A percentile compares a stretch with the other conserved stretches of the same genome.
phyloP scores from a whole-genome alignment of 352 stramenopile genomes.

The Phytophthora citrophthora region DNA sequence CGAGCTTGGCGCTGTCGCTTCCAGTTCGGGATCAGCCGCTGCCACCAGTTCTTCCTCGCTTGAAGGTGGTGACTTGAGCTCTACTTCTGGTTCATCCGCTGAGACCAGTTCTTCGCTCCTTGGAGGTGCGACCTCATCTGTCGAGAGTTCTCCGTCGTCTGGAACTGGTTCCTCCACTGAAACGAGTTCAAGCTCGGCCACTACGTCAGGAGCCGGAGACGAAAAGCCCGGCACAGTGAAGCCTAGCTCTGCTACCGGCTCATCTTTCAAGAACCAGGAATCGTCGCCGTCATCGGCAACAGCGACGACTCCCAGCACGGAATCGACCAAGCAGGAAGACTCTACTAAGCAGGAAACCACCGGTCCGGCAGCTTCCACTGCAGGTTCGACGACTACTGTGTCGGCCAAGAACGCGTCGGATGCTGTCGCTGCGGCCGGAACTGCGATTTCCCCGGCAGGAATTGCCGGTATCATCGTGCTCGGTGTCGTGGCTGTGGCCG shows the following conservation, averaged over 20 bases:
- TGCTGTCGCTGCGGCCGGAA: conserved; percentile 5
- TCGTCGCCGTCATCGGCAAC: conserved; percentile 22
- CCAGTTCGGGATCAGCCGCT: conserved; percentile 1
- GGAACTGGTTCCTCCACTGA: conserved; percentile 12
- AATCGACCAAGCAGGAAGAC: conserved; percentile 8
- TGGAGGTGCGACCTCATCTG: background rate
- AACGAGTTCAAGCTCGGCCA: conserved; percentile 12
- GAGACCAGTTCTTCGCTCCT: background rate
- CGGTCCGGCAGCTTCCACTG: conserved; percentile 2
- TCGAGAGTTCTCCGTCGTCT: conserved; percentile 12
- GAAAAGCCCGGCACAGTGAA: conserved; percentile 35
- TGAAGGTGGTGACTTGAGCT: background rate
- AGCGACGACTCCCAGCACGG: conserved; percentile 9
- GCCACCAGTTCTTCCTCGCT: background rate
- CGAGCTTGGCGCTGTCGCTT: conserved; percentile 5
- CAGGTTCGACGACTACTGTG: conserved; percentile 22
- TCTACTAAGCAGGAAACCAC: conserved; percentile 15
- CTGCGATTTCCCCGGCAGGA: conserved; percentile 47
- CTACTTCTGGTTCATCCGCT: conserved; percentile 1
- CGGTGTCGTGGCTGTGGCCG: conserved; percentile 62
- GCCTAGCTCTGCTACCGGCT: conserved; percentile 39
- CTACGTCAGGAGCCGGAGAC: conserved; percentile 7
- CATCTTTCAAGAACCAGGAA: conserved; percentile 38
- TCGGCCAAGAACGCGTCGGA: conserved; percentile 54
- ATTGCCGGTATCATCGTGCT: conserved; percentile 66